phyloP scores from a whole-genome alignment of 192 early-diverging fungal species.

The Pecoramyces ruminantium region DNA sequence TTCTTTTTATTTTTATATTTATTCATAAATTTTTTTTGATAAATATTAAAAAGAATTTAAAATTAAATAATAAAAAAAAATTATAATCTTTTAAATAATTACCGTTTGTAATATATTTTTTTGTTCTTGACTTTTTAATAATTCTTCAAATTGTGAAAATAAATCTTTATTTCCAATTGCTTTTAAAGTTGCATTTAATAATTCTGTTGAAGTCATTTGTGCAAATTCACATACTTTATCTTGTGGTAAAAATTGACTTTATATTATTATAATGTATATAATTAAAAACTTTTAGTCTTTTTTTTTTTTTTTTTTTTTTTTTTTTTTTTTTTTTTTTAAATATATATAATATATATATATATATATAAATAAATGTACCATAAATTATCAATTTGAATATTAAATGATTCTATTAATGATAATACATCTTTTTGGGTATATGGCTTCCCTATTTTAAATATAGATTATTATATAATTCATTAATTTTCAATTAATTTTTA shows the following conservation, averaged over 20 bases:
- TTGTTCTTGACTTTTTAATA: not conserved
- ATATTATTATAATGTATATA: not conserved
- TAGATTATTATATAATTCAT: too few species aligned
- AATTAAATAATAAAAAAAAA: not conserved
- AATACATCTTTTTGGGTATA: constrained; percentile 46
- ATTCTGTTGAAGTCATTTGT: constrained; percentile 8
- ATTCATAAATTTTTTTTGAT: too few species aligned
- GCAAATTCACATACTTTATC: constrained; percentile 89
- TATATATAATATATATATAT: constrained; percentile 2
- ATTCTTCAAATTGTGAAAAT: not conserved
- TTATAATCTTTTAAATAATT: not conserved
- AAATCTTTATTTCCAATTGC: constrained; percentile 45
- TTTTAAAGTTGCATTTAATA: not conserved
- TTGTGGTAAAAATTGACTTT: constrained; percentile 88
- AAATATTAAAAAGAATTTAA: too few species aligned
- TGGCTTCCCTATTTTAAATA: constrained; percentile 33
- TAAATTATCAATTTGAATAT: constrained; percentile 89
- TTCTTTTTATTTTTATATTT: not conserved
- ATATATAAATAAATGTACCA: constrained; percentile 31
- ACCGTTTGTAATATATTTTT: not conserved
- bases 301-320: too few species aligned
- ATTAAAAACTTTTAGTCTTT: not conserved
- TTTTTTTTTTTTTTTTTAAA: too few species aligned
- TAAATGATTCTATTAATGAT: constrained; percentile 34
- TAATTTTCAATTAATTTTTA: too few species aligned